These are phyloP conservation scores for Phytophthora ramorum DNA, from an alignment of 352 stramenopile genomes.

Conservation along the genomic window DNA sequence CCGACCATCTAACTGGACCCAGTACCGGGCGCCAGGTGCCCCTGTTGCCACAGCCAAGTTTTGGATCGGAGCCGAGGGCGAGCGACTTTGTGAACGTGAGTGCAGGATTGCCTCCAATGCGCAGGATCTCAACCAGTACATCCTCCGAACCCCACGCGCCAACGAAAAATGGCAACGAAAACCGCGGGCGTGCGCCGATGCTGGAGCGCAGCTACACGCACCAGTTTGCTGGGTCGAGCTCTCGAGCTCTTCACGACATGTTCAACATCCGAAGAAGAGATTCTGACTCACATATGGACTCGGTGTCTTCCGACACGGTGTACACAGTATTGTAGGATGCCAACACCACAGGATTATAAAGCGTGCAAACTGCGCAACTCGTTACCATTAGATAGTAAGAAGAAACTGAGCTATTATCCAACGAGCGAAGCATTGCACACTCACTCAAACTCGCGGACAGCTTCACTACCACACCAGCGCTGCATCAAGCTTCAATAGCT, in stretches of 20 bases:
- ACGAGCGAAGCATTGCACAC: no score
- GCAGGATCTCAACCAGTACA: conserved; percentile 6
- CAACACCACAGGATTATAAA: conserved; percentile 9
- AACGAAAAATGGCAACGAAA: conserved; percentile 8
- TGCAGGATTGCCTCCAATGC: conserved; percentile 13
- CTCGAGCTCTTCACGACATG: conserved; percentile 36
- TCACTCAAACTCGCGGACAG: no score
- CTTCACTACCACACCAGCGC: no score
- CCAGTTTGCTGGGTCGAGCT: conserved; percentile 35
- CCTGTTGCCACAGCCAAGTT: conserved; percentile 29
- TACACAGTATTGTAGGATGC: conserved; percentile 33
- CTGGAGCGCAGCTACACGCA: conserved; percentile 28
- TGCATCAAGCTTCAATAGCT: no score
- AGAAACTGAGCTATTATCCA: no score
- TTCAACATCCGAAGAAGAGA: conserved; percentile 32
- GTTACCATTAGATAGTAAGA: no score
- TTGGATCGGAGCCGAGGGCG: conserved; percentile 21
- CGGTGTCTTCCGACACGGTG: conserved; percentile 10
- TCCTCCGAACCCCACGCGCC: conserved; percentile 10
- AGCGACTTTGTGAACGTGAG: conserved; percentile 37
- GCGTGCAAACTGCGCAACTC: background rate
- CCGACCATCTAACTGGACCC: conserved; percentile 5
- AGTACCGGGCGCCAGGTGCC: conserved; percentile 19
- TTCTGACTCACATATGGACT: conserved; percentile 17
- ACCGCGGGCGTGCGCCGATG: conserved; percentile 5